Base-by-base conservation (phyloP, 768 basidiomycete species). In the Russula ochroleuca region DNA sequence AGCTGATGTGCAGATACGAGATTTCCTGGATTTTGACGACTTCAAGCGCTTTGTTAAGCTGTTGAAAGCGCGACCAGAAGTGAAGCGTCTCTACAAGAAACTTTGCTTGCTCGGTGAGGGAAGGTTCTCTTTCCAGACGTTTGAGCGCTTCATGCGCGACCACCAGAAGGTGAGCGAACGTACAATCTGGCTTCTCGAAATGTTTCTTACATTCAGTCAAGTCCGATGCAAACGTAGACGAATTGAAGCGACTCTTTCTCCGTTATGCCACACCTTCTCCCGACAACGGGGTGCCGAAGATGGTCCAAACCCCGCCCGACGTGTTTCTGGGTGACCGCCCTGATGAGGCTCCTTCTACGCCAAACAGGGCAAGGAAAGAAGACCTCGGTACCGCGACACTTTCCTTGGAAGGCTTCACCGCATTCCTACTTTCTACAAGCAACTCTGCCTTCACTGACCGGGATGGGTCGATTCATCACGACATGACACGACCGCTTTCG, bases 401-500 rank as follows among this genome's bases (percentile, higher is more conserved):
- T 68, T 78, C 83, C 2, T 67, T 86, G 19, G 85, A 88, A 28
- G 81, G 78, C 1, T 92, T 98, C 72, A 83, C 85, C 1, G 77
- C 86, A 1, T 97, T 94, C 78, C 83, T 98, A 5, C 73, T 87
- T 11, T 95, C 94, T 0, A 71, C 82, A 0, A 89, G 94, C 66
- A 98, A 97, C 69, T 74, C 86, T 0, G 77, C 81, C 14, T 80
- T 83, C 67, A 68, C 78, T 6, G 81, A 83, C 43, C 80, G 84
- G 67, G 79, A 85, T 41, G 73, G 74, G 35, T 75, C 77, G 17
- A 75, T 86, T 6, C 80, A 79, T 73, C 91, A 94, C 55, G 88
- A 97, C 69, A 98, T 98, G 97, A 88, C 88, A 0, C 78, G 82
- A 1, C 93, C 96, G 1, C 78, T 97, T 15, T 83, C 85, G 2